Base-by-base conservation (phyloP, 2,329 filamentous ascomycete genomes). In the Hypocrella siamensis region DNA sequence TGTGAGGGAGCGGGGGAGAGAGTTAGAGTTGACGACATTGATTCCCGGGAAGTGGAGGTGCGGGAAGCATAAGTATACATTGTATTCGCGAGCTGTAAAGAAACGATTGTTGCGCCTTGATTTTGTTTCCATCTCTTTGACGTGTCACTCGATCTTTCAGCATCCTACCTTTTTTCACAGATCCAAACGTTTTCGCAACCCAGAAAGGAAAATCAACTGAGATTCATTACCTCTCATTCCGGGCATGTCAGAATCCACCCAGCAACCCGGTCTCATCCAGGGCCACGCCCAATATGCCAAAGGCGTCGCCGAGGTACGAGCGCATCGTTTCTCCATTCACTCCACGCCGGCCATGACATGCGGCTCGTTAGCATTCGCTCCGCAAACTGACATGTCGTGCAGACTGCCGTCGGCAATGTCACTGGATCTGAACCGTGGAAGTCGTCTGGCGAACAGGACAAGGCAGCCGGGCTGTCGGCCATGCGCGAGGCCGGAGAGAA, bases 281-380 rank as follows among this genome's bases (percentile, higher is more conserved):
- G 64, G 67, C 26, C 77, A 81, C 47, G 73, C 63, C 19, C 70
- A 79, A 46, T 82, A 79, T 45, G 63, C 71, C 45, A 81, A 80
- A 46, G 77, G 76, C 32, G 70, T 70, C 6, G 66, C 70, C 34
- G 72, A 78, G 57, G 77, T 75, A 52, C 35, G 53, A 46, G n/a
- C 5, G 2, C 16, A 5, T 17, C 9, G 8, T 17, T 9, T n/a
- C 18, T 28, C 14, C 16, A 10, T 21, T 30, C 27, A 9, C 2
- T 6, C 9, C 5, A 2, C 7, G n/a, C n/a, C n/a, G n/a, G n/a
- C n/a, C n/a, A n/a, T n/a, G n/a, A n/a, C n/a, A n/a, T n/a, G n/a
- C n/a, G n/a, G n/a, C n/a, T n/a, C n/a, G n/a, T n/a, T n/a, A n/a
- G n/a, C n/a, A n/a, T 15, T 6, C 4, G 3, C 14, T 4, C 11